phyloP scores from a whole-genome alignment of 1,284 basidiomycete genomes.

The Fomitopsis palustris region DNA sequence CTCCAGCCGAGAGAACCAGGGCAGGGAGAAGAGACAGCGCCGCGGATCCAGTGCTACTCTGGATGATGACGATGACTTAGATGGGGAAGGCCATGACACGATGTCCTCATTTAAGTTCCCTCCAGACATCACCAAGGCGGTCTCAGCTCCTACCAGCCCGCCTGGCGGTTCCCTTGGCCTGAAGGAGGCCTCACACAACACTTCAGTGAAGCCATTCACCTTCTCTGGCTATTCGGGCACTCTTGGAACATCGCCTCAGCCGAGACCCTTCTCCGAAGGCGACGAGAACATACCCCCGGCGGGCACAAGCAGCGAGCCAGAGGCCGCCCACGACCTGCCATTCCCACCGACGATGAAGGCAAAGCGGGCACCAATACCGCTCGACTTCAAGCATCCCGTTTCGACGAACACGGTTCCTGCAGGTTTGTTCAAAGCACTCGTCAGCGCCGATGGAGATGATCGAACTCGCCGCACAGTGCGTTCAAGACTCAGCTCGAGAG shows the following conservation, averaged over 20 bases:
- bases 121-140: conserved; percentile 45
- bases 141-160: conserved; percentile 42
- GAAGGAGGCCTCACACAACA: conserved; percentile 29
- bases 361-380: conserved; percentile 72
- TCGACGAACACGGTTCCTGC: conserved; percentile 77
- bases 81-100: conserved; percentile 35
- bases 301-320: conserved; percentile 7
- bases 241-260: conserved; percentile 11
- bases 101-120: conserved; percentile 79
- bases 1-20: conserved; percentile 44
- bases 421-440: conserved; percentile 77
- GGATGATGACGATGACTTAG: conserved; percentile 43
- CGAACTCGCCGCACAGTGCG: conserved; percentile 64
- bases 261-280: conserved; percentile 18
- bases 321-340: conserved; percentile 28
- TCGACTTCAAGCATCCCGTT: conserved; percentile 75
- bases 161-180: conserved; percentile 20
- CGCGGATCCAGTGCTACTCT: conserved; percentile 37
- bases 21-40: conserved; percentile 73
- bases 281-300: conserved; percentile 18
- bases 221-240: conserved; percentile 48
- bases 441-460: conserved; percentile 50
- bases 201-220: conserved; percentile 56
- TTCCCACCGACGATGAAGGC: conserved; percentile 37
- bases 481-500: conserved; percentile 67